Conservation (phyloP, 345 rosid species). For the Aquilaria malaccensis region DNA sequence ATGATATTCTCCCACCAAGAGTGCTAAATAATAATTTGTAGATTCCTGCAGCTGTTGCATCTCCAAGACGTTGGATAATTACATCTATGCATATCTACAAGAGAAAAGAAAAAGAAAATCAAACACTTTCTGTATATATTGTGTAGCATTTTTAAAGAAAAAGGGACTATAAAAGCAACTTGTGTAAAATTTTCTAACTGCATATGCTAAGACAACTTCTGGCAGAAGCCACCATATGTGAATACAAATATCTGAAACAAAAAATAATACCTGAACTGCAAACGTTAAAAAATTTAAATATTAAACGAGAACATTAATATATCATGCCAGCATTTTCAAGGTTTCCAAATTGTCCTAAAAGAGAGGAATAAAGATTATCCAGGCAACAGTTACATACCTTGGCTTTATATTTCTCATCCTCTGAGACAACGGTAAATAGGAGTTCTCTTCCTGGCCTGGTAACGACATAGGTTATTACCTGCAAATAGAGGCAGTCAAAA, state of each 20-base stretch:
- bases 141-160: constrained; percentile 4
- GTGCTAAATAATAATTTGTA: constrained; percentile 62
- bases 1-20: constrained; percentile 55
- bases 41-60: constrained; percentile 93
- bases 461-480: constrained; percentile 85
- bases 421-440: constrained; percentile 80
- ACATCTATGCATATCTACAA: constrained; percentile 84
- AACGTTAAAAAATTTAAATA: not conserved
- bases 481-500: constrained; percentile 10
- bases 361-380: not conserved
- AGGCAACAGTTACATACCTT: constrained; percentile 39
- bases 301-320: not conserved
- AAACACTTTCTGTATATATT: not conserved
- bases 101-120: constrained; percentile 1
- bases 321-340: not conserved
- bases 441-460: constrained; percentile 94
- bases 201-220: not conserved
- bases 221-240: not conserved
- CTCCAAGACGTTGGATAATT: constrained; percentile 87
- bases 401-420: constrained; percentile 95
- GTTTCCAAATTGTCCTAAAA: not conserved
- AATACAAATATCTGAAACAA: no score
- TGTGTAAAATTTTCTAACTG: not conserved
- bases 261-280: no score
- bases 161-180: not conserved